Conservation (phyloP, 768 basidiomycete species). For the Tephrocybe rancida region DNA sequence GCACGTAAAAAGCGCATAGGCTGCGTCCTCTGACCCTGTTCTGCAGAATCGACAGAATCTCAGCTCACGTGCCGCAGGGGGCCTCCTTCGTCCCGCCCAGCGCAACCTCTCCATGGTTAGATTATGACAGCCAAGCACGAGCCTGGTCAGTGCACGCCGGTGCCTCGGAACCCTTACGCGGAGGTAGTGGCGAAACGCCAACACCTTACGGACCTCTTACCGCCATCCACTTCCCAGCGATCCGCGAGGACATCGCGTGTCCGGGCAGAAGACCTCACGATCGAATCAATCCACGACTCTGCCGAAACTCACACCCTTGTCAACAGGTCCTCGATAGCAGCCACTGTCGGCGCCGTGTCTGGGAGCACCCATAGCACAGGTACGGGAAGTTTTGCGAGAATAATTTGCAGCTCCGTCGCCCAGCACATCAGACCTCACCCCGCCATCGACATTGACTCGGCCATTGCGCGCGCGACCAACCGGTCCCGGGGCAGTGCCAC, state of each 20-base stretch:
- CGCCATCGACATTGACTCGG: neutral
- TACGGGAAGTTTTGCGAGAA: neutral
- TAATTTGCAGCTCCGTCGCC: neutral
- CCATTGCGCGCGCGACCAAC: neutral
- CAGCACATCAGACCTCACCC: neutral
- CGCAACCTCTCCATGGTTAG: neutral
- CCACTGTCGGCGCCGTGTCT: neutral
- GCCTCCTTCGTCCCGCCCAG: neutral
- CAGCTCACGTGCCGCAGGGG: neutral
- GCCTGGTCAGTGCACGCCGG: too few relatives aligned
- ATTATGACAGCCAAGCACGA: too few relatives aligned
- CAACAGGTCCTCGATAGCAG: neutral
- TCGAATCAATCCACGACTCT: too few relatives aligned
- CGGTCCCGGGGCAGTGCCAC: neutral
- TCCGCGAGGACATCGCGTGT: neutral
- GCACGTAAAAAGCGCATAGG: neutral
- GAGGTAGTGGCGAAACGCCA: too few relatives aligned
- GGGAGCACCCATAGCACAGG: neutral
- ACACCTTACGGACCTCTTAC: too few relatives aligned
- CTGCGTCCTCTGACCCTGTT: too few relatives aligned
- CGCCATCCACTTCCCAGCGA: too few relatives aligned
- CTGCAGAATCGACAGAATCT: too few relatives aligned
- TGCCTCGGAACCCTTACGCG: too few relatives aligned
- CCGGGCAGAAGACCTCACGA: neutral
- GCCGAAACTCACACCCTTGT: too few relatives aligned